Conservation (phyloP, 192 early-diverging fungal species). For the Backusella macrospora region DNA sequence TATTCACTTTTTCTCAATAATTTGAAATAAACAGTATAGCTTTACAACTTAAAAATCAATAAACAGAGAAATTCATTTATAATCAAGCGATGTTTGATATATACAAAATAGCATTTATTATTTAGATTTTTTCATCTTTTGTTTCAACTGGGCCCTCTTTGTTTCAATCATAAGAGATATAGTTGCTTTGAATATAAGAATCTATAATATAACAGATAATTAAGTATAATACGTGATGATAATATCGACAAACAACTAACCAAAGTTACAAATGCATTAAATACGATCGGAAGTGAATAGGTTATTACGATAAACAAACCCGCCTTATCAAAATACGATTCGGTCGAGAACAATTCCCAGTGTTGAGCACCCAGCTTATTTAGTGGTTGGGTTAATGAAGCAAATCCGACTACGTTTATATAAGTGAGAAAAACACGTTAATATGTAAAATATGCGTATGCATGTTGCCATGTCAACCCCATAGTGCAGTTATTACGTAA, state of each 20-base stretch:
- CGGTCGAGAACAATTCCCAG: conserved; percentile 48
- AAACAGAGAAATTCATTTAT: too few relatives aligned
- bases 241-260: conserved; percentile 26
- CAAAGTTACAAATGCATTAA: conserved; percentile 43
- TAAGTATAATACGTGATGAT: neutral
- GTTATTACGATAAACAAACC: conserved; percentile 49
- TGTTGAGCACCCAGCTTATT: conserved; percentile 42
- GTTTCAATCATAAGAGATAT: conserved; percentile 40
- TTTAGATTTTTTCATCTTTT: conserved; percentile 14
- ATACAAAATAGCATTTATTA: neutral
- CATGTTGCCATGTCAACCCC: too few relatives aligned
- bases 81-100: too few relatives aligned
- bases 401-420: conserved; percentile 43
- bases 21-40: too few relatives aligned
- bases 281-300: conserved; percentile 46
- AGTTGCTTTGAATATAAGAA: conserved; percentile 42
- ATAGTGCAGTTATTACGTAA: conserved; percentile 33
- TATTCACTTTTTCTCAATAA: too few relatives aligned
- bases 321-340: conserved; percentile 53
- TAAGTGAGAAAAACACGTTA: neutral
- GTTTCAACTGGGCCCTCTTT: conserved; percentile 43
- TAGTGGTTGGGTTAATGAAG: conserved; percentile 48
- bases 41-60: too few relatives aligned
- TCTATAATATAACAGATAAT: conserved; percentile 20
- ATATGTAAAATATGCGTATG: neutral